Evolutionary conservation across 1,139 yeast species (phyloP).

Genomic region (Entelexis sorbosivorans): DNA sequence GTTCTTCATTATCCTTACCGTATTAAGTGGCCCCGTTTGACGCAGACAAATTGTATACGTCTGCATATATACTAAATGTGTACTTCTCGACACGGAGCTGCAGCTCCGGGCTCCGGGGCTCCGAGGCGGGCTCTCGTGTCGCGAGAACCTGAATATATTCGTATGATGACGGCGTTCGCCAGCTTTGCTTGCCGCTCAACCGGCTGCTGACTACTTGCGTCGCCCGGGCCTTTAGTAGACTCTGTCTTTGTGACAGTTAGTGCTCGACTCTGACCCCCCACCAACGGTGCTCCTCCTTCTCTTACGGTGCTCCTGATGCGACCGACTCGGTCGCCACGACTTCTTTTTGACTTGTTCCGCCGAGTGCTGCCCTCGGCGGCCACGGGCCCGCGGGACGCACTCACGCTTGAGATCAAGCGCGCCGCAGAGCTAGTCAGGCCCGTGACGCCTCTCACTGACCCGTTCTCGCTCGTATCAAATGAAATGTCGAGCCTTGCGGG

Average conservation of each 20-base stretch:
- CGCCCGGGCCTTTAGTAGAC: background rate
- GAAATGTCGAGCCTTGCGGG: constrained; percentile 87
- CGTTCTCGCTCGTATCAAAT: constrained; percentile 81
- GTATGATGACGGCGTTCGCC: too few species aligned
- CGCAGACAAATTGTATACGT: too few species aligned
- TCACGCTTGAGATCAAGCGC: constrained; percentile 47
- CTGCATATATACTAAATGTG: too few species aligned
- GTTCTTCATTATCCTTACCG: too few species aligned
- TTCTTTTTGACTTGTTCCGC: constrained; percentile 26
- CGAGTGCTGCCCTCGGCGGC: constrained; percentile 15
- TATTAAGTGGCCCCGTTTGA: too few species aligned
- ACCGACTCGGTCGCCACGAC: constrained; percentile 9
- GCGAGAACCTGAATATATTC: too few species aligned
- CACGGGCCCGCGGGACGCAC: constrained; percentile 12
- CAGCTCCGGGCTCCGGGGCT: too few species aligned
- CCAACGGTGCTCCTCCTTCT: background rate
- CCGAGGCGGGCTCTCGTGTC: too few species aligned
- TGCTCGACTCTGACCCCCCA: background rate
- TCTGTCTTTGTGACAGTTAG: background rate
- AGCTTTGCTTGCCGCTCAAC: background rate
- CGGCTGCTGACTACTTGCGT: constrained; percentile 4
- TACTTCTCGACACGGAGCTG: too few species aligned
- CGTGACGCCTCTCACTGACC: constrained; percentile 49
- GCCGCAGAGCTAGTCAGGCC: constrained; percentile 81
- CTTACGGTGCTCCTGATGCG: constrained; percentile 6